Percentiles rank a stretch among this genome's conserved stretches.
phyloP scores from a whole-genome alignment of 2,329 filamentous ascomycete genomes.

The Paramyrothecium roridum region DNA sequence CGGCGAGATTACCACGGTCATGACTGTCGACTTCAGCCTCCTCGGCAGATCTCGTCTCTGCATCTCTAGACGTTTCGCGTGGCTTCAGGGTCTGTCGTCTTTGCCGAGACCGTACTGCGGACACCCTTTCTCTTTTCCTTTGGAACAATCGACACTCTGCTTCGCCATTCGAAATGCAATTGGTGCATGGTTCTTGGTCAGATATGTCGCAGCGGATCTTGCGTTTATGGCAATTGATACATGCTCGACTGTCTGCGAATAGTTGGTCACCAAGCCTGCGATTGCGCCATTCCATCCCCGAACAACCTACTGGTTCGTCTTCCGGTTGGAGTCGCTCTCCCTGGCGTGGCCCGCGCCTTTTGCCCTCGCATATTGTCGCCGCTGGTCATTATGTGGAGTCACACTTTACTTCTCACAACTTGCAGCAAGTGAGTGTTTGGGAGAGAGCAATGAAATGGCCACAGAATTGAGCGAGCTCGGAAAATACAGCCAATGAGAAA shows the following conservation, averaged over 20 bases:
- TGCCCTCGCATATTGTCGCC: background rate
- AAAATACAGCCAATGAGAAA: too few species aligned
- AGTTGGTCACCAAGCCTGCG: too few species aligned
- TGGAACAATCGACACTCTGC: slow-evolving; percentile 43
- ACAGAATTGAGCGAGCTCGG: too few species aligned
- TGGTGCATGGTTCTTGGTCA: slow-evolving; percentile 43
- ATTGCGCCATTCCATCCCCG: too few species aligned
- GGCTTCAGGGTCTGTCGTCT: too few species aligned
- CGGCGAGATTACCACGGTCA: slow-evolving; percentile 37
- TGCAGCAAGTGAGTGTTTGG: too few species aligned
- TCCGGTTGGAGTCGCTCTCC: too few species aligned
- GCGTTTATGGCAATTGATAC: slow-evolving; percentile 44
- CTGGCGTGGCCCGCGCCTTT: background rate
- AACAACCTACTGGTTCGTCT: background rate
- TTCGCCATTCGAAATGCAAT: slow-evolving; percentile 40
- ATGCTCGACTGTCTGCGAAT: slow-evolving; percentile 33
- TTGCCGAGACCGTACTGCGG: too few species aligned
- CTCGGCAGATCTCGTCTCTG: background rate
- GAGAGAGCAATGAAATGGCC: too few species aligned
- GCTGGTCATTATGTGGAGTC: background rate
- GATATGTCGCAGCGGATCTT: slow-evolving; percentile 49
- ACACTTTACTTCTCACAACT: too few species aligned
- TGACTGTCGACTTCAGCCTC: slow-evolving; percentile 33
- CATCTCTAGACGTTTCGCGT: background rate
- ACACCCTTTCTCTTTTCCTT: slow-evolving; percentile 34